phyloP scores from a whole-genome alignment of 805 yeast species.

The Suhomyces kilbournensis region DNA sequence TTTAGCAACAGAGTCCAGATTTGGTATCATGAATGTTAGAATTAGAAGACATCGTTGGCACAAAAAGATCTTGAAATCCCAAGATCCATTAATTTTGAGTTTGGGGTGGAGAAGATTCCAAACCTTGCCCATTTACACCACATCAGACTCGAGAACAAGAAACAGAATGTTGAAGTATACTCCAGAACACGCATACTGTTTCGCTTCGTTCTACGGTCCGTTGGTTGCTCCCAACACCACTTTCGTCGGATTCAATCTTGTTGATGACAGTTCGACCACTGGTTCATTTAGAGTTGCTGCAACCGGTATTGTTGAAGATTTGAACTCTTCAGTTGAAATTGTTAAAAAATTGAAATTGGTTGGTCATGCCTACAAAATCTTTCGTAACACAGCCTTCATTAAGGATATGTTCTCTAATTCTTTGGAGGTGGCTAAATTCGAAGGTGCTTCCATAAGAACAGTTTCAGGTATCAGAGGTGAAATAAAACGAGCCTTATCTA shows the following conservation, averaged over 20 bases:
- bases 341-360: conserved; percentile 94
- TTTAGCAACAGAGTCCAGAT: conserved; percentile 84
- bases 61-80: conserved; percentile 88
- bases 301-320: conserved; percentile 93
- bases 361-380: conserved; percentile 91
- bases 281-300: conserved; percentile 94
- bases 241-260: conserved; percentile 90
- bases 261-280: conserved; percentile 78
- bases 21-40: conserved; percentile 90
- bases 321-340: conserved; percentile 85
- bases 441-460: conserved; percentile 95
- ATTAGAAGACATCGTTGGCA: conserved; percentile 99
- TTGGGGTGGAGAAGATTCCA: conserved; percentile 99
- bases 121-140: conserved; percentile 91
- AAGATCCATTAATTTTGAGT: conserved; percentile 90
- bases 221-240: conserved; percentile 96
- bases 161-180: conserved; percentile 97
- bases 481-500: conserved; percentile 88
- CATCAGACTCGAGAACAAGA: conserved; percentile 96
- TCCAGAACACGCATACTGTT: conserved; percentile 96
- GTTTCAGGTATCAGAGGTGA: conserved; percentile 98
- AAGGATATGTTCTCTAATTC: conserved; percentile 94
- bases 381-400: conserved; percentile 93
- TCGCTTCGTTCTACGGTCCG: conserved; percentile 95
- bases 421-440: conserved; percentile 94